Percentiles rank a stretch among this genome's conserved stretches.
phyloP scores from a whole-genome alignment of 2,329 filamentous ascomycete genomes.

The Dissoconium aciculare region DNA sequence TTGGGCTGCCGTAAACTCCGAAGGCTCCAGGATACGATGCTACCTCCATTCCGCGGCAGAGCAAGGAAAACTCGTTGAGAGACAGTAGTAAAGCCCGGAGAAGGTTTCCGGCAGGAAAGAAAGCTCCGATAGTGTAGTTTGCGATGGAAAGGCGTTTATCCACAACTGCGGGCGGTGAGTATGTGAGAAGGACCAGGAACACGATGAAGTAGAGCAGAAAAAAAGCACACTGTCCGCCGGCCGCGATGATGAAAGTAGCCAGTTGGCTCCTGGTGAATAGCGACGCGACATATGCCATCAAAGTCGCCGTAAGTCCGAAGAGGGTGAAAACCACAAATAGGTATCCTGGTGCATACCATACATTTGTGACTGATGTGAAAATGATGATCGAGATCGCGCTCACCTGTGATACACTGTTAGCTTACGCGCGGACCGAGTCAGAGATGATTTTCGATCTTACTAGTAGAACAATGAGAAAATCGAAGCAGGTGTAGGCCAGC shows the following conservation, averaged over 20 bases:
- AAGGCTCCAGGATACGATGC: conserved; percentile 56
- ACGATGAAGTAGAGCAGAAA: conserved; percentile 36
- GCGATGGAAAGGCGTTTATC: conserved; percentile 52
- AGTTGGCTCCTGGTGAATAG: conserved; percentile 66
- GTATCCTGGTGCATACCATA: conserved; percentile 69
- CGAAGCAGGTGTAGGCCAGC: conserved; percentile 68
- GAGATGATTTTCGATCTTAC: too few relatives aligned
- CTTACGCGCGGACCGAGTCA: too few relatives aligned
- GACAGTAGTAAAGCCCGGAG: conserved; percentile 59
- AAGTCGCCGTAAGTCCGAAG: conserved; percentile 62
- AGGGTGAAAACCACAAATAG: conserved; percentile 68
- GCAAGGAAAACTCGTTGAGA: conserved; percentile 69
- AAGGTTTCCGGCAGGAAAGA: conserved; percentile 65
- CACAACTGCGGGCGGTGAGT: conserved; percentile 52
- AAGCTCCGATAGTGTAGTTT: conserved; percentile 57
- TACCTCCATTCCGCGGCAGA: conserved; percentile 50
- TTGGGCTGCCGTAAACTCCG: conserved; percentile 65
- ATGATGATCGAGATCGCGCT: conserved; percentile 54
- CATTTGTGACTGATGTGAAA: conserved; percentile 46
- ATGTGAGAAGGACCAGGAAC: conserved; percentile 43
- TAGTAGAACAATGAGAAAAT: conserved; percentile 58
- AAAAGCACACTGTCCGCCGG: conserved; percentile 51
- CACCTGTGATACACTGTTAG: too few relatives aligned
- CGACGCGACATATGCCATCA: conserved; percentile 69
- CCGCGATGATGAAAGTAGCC: conserved; percentile 69